These are phyloP conservation scores for Phyllosticta ampelicida DNA, from an alignment of 2,329 filamentous ascomycete genomes.

Conservation along the genomic window DNA sequence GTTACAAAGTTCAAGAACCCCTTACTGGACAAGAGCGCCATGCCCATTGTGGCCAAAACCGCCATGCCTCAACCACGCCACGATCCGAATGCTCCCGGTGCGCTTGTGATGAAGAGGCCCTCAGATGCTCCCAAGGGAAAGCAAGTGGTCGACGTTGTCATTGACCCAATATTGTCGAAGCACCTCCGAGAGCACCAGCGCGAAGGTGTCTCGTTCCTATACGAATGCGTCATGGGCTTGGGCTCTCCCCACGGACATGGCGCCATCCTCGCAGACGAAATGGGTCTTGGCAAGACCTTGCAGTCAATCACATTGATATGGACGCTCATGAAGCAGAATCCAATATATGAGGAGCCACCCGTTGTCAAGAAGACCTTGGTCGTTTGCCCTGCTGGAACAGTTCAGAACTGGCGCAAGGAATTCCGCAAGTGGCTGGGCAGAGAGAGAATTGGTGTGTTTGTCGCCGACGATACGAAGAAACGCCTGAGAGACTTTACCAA, in stretches of 20 bases:
- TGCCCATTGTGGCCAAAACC: constrained; percentile 35
- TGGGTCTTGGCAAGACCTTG: constrained; percentile 64
- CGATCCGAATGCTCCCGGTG: constrained; percentile 47
- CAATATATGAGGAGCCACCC: constrained; percentile 46
- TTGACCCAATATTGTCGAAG: constrained; percentile 55
- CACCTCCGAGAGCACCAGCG: constrained; percentile 57
- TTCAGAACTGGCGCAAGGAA: constrained; percentile 63
- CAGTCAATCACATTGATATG: constrained; percentile 62
- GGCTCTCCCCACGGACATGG: constrained; percentile 54
- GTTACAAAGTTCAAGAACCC: constrained; percentile 49
- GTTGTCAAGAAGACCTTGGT: constrained; percentile 62
- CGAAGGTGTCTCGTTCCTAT: constrained; percentile 59
- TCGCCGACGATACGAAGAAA: constrained; percentile 48
- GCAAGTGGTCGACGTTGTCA: constrained; percentile 59
- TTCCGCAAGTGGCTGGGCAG: constrained; percentile 65
- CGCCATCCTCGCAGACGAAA: constrained; percentile 63
- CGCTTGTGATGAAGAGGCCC: constrained; percentile 54
- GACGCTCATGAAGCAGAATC: constrained; percentile 64
- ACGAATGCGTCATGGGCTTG: constrained; percentile 68
- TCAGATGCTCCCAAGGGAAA: constrained; percentile 46
- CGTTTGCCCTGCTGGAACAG: constrained; percentile 61
- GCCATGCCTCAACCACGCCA: constrained; percentile 51
- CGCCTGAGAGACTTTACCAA: constrained; percentile 58
- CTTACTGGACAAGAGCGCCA: constrained; percentile 41
- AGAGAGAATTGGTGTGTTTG: constrained; percentile 58